Base-by-base conservation (phyloP, 352 stramenopile genomes). In the Pythium coloratum region DNA sequence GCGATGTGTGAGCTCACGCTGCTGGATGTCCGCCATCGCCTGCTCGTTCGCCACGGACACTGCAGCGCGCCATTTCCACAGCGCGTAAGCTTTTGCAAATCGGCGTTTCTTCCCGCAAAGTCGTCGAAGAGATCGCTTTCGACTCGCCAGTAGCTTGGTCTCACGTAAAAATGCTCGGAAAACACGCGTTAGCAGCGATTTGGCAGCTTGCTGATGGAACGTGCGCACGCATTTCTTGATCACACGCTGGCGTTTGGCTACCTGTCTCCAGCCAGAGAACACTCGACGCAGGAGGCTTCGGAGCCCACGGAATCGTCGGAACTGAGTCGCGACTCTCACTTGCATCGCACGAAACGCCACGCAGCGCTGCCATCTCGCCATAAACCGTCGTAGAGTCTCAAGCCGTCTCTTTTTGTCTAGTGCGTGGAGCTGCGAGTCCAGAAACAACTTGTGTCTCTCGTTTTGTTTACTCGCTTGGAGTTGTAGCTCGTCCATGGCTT, bases 401-500 rank as follows among this genome's bases (percentile, higher is more conserved):
- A 62, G 38, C 0, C 57, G 34, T 34, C 71, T 73, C 14, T 69
- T 75, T 16, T 47, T 55, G 18, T 67, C 38, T 2, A 73, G 49
- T 38, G 54, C 59, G 18, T 76, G 57, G 7, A 58, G 33, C 65
- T 83, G 69, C 3, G 69, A 4, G 16, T 66, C 56, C 3, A 55
- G 33, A 38, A 81, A 72, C 28, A 32, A 47, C n/a, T 60, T 24
- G 30, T 76, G 55, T 32, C 59, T 56, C 3, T 71, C 61, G 32
- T 77, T 60, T 18, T 82, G 68, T n/a, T 55, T 54, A 0, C 62
- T 40, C 26, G 73, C 77, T 6, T 60, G 53, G 26, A 50, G 53
- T 34, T 82, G 71, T 18, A 86, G 63, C 49, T 81, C 78, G 7
- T 44, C 57, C n/a, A 77, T 56, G 6, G 62, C 66, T 1, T 72